phyloP scores from a whole-genome alignment of 108 stramenopile species.

The Asterionellopsis glacialis region DNA sequence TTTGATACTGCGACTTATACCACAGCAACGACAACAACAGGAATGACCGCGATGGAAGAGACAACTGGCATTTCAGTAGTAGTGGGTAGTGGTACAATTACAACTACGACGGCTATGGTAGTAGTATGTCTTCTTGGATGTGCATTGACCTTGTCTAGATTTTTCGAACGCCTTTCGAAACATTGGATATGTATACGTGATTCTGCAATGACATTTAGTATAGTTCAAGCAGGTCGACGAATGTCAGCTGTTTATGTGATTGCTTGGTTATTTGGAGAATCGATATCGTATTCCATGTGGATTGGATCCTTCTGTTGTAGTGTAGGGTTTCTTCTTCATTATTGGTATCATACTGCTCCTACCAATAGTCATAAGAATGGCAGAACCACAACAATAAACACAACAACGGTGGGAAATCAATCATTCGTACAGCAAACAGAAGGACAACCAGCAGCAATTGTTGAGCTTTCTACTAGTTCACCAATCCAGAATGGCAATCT shows the following conservation, averaged over 20 bases:
- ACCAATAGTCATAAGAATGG: too few species aligned
- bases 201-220: constrained; percentile 9
- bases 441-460: too few species aligned
- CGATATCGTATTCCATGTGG: not conserved
- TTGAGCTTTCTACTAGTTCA: too few species aligned
- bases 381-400: too few species aligned
- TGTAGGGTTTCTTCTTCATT: not conserved
- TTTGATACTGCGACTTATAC: not conserved
- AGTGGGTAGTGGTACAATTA: too few species aligned
- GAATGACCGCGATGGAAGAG: too few species aligned
- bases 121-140: not conserved
- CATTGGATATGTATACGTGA: constrained; percentile 11
- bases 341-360: too few species aligned
- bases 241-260: constrained; percentile 5
- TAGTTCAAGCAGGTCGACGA: constrained; percentile 2
- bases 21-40: not conserved
- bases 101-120: not conserved
- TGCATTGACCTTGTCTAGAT: constrained; percentile 1
- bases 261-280: not conserved
- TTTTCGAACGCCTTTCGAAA: constrained; percentile 10
- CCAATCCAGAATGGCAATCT: too few species aligned
- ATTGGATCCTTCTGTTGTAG: not conserved
- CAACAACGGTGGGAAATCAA: too few species aligned
- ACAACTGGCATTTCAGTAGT: too few species aligned
- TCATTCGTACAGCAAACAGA: too few species aligned